phyloP scores from a whole-genome alignment of 2,329 filamentous ascomycete species.

The Blumeriella jaapii region DNA sequence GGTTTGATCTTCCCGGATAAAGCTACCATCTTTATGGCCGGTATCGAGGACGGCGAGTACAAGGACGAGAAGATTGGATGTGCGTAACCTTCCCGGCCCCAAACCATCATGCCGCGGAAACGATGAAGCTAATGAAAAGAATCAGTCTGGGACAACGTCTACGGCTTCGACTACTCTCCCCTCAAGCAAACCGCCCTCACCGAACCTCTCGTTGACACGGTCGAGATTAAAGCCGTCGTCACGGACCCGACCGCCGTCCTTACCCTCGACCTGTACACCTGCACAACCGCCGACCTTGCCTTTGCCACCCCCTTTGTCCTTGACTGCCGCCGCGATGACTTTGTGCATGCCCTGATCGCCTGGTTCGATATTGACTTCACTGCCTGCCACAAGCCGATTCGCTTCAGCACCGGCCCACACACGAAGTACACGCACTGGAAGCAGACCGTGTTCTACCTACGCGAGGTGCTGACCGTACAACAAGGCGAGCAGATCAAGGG shows the following conservation, averaged over 20 bases:
- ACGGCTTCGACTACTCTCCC: slow-evolving; percentile 92
- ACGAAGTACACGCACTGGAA: slow-evolving; percentile 99
- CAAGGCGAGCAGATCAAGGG: slow-evolving; percentile 71
- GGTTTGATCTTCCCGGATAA: slow-evolving; percentile 98
- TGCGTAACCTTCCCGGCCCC: slow-evolving; percentile 41
- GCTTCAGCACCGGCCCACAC: slow-evolving; percentile 93
- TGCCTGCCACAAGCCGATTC: slow-evolving; percentile 94
- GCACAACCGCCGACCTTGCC: slow-evolving; percentile 69
- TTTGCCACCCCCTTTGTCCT: slow-evolving; percentile 74
- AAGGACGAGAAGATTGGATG: slow-evolving; percentile 99
- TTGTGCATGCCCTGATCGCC: slow-evolving; percentile 88
- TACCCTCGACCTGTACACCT: slow-evolving; percentile 87
- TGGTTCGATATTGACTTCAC: slow-evolving; percentile 99
- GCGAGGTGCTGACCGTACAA: slow-evolving; percentile 85
- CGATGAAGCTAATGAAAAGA: background rate
- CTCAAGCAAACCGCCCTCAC: slow-evolving; percentile 89
- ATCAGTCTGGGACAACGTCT: slow-evolving; percentile 97
- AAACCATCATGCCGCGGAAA: too few relatives aligned
- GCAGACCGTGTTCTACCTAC: slow-evolving; percentile 97
- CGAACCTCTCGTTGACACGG: slow-evolving; percentile 93
- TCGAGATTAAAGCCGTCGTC: slow-evolving; percentile 93
- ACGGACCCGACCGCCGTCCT: slow-evolving; percentile 81
- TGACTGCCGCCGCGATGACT: slow-evolving; percentile 73
- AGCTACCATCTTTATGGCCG: slow-evolving; percentile 92
- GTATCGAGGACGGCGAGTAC: slow-evolving; percentile 98